Evolutionary conservation across 305 asterid genomes (phyloP).

Genomic region (Rubia peregrina): DNA sequence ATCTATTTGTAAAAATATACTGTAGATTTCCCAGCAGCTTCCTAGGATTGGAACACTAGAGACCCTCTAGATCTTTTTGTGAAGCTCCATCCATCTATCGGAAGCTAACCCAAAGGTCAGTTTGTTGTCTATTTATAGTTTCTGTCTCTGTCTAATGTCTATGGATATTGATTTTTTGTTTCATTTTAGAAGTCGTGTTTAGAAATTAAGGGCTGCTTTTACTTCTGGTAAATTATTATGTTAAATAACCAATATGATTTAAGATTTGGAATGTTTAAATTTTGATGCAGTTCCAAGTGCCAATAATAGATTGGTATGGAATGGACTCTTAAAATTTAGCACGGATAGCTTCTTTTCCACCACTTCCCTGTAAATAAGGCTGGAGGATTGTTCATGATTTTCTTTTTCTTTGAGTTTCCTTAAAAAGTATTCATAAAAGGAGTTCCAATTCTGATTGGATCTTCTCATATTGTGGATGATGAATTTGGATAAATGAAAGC

Average conservation of each 20-base stretch:
- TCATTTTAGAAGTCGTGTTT: not conserved
- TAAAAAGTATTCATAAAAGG: not conserved
- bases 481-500: not conserved
- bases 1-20: conserved; percentile 37
- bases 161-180: not conserved
- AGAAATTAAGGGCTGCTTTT: not conserved
- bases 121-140: not conserved
- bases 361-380: not conserved
- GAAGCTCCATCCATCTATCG: conserved; percentile 66
- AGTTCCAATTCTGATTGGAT: not conserved
- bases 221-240: not conserved
- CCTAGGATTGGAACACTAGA: conserved; percentile 76
- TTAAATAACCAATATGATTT: not conserved
- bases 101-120: conserved; percentile 73
- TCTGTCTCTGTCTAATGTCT: not conserved
- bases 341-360: not conserved
- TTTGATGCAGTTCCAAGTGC: not conserved
- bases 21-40: conserved; percentile 74
- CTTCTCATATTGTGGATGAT: not conserved
- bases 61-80: conserved; percentile 69
- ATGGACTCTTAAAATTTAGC: not conserved
- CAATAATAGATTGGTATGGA: not conserved
- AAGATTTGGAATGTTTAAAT: not conserved
- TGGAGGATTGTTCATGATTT: not conserved
- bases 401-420: too few species aligned